These are phyloP conservation scores for Fusarium multiceps DNA, from an alignment of 2,329 filamentous ascomycete species.

Conservation along the genomic window DNA sequence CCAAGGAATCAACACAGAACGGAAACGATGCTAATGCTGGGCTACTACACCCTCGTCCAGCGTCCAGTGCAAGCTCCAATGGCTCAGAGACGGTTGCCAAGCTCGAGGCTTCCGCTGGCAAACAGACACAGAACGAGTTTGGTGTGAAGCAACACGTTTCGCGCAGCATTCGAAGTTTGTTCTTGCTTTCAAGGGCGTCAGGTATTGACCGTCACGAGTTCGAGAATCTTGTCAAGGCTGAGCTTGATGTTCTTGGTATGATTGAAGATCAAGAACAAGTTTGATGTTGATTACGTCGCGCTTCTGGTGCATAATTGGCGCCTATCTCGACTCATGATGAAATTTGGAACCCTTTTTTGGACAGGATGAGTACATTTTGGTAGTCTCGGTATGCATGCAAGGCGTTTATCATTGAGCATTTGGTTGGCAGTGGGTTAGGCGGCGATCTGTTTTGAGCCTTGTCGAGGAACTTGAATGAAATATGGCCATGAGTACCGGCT, in stretches of 20 bases:
- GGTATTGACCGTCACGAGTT: slow-evolving; percentile 83
- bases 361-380: slow-evolving; percentile 10
- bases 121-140: slow-evolving; percentile 73
- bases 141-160: slow-evolving; percentile 84
- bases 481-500: neutral
- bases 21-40: slow-evolving; percentile 52
- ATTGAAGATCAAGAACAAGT: slow-evolving; percentile 67
- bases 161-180: slow-evolving; percentile 81
- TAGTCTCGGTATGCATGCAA: slow-evolving; percentile 35
- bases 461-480: slow-evolving; percentile 14
- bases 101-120: slow-evolving; percentile 66
- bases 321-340: neutral
- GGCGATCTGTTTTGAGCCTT: slow-evolving; percentile 1
- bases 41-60: slow-evolving; percentile 67
- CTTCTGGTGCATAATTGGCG: neutral
- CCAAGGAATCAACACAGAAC: slow-evolving; percentile 51
- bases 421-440: slow-evolving; percentile 8
- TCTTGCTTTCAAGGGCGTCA: slow-evolving; percentile 73
- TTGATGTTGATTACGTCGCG: neutral
- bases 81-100: slow-evolving; percentile 69
- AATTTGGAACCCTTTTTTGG: neutral
- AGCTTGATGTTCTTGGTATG: slow-evolving; percentile 76
- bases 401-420: slow-evolving; percentile 39
- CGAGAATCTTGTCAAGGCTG: slow-evolving; percentile 75
- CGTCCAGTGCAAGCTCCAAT: slow-evolving; percentile 68